These are phyloP conservation scores for Stephania yunnanensis DNA, from an alignment of 164 flowering plant genomes.

Conservation along the genomic window DNA sequence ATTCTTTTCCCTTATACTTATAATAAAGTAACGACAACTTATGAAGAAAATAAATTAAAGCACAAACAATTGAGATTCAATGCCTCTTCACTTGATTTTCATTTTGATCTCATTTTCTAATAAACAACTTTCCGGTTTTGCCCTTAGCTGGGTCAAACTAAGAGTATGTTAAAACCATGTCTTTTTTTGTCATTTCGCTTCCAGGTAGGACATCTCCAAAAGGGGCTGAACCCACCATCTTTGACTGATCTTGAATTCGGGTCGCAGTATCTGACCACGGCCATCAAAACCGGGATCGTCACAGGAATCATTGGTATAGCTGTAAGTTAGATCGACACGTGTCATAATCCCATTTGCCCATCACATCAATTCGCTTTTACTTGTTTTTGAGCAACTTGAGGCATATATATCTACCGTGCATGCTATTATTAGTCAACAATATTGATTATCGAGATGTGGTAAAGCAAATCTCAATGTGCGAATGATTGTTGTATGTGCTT, in stretches of 20 bases:
- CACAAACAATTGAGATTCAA: neutral
- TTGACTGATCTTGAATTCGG: constrained; percentile 38
- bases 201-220: constrained; percentile 76
- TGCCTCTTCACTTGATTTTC: neutral
- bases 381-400: too few species aligned
- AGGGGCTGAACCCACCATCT: constrained; percentile 77
- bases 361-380: neutral
- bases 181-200: neutral
- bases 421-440: too few species aligned
- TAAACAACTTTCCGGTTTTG: neutral
- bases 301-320: constrained; percentile 70
- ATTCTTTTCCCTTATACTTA: neutral
- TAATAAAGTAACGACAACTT: neutral
- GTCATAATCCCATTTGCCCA: neutral
- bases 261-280: constrained; percentile 39
- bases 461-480: too few species aligned
- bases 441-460: too few species aligned
- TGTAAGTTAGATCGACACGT: constrained; percentile 35
- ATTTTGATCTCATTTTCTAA: neutral
- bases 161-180: neutral
- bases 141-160: neutral
- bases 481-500: too few species aligned
- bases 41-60: neutral
- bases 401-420: too few species aligned
- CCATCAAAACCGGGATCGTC: constrained; percentile 66